A percentile compares a stretch with the other conserved stretches of the same genome.
Evolutionary conservation across 805 yeast genomes (phyloP).

Genomic region (Blastobotrys parvus): DNA sequence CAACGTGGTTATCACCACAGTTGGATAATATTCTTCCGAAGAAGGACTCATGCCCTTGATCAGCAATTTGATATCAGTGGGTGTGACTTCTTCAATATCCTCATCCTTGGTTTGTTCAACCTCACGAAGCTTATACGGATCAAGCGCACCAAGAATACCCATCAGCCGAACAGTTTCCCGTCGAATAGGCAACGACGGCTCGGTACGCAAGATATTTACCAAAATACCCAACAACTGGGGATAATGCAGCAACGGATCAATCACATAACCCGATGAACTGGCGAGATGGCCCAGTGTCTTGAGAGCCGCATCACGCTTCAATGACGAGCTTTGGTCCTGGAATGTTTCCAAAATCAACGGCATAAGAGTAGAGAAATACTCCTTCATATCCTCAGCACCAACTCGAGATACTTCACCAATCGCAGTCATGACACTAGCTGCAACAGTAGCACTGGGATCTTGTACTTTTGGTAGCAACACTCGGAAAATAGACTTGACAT

Average conservation of each 20-base stretch:
- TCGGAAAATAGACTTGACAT: constrained; percentile 83
- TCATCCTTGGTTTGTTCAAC: constrained; percentile 63
- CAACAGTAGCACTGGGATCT: constrained; percentile 69
- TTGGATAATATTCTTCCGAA: constrained; percentile 83
- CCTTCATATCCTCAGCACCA: constrained; percentile 76
- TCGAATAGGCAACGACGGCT: constrained; percentile 62
- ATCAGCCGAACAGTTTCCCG: constrained; percentile 82
- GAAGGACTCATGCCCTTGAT: constrained; percentile 95
- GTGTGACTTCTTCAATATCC: constrained; percentile 55
- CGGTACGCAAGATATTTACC: constrained; percentile 74
- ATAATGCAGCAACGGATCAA: constrained; percentile 84
- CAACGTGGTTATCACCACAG: constrained; percentile 82
- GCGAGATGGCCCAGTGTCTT: constrained; percentile 83
- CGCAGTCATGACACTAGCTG: constrained; percentile 76
- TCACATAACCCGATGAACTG: constrained; percentile 88
- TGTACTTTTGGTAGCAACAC: constrained; percentile 69
- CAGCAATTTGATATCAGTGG: constrained; percentile 79
- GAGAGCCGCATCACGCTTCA: constrained; percentile 83
- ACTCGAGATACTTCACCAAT: constrained; percentile 84
- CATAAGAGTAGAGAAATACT: constrained; percentile 70
- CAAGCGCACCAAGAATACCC: constrained; percentile 93
- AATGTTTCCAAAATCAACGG: constrained; percentile 80
- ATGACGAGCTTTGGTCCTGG: constrained; percentile 85
- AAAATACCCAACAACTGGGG: constrained; percentile 81
- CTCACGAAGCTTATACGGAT: constrained; percentile 91